Evolutionary conservation across 1,139 yeast species (phyloP).

Genomic region (Blastobotrys apis): DNA sequence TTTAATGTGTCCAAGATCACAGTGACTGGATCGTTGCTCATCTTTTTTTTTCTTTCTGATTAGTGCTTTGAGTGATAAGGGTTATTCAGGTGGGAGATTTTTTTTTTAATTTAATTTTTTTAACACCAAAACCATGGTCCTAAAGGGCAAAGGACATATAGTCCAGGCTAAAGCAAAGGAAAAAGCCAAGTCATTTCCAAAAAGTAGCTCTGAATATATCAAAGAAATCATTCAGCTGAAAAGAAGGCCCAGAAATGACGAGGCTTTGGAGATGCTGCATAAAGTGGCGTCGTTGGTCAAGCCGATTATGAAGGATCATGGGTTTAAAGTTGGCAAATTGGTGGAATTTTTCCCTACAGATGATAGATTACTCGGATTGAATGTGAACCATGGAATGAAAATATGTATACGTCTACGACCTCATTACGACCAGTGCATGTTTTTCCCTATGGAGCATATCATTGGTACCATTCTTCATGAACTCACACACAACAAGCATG

Average conservation of each 20-base stretch:
- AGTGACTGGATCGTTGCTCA: constrained; percentile 26
- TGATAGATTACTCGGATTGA: constrained; percentile 65
- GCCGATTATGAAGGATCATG: constrained; percentile 69
- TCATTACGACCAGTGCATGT: constrained; percentile 50
- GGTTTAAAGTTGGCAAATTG: constrained; percentile 61
- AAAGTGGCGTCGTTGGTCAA: constrained; percentile 35
- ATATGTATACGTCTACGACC: constrained; percentile 68
- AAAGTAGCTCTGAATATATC: constrained; percentile 18
- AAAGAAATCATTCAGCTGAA: constrained; percentile 25
- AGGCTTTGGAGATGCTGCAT: constrained; percentile 33
- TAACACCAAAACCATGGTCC: neutral
- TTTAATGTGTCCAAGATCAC: constrained; percentile 26
- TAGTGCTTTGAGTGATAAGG: too few species aligned
- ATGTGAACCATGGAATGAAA: constrained; percentile 79
- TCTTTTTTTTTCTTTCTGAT: neutral
- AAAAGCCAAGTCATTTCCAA: constrained; percentile 9
- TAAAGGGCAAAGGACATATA: neutral
- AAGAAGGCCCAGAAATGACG: constrained; percentile 27
- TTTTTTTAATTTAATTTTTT: too few species aligned
- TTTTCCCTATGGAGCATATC: constrained; percentile 62
- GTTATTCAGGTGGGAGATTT: too few species aligned
- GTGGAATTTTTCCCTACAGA: constrained; percentile 85
- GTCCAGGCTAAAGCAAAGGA: neutral
- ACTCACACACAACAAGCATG: constrained; percentile 70
- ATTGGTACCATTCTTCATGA: constrained; percentile 88